Evolutionary conservation across 257 asterid genomes (phyloP).

Genomic region (Schizonepeta tenuifolia): DNA sequence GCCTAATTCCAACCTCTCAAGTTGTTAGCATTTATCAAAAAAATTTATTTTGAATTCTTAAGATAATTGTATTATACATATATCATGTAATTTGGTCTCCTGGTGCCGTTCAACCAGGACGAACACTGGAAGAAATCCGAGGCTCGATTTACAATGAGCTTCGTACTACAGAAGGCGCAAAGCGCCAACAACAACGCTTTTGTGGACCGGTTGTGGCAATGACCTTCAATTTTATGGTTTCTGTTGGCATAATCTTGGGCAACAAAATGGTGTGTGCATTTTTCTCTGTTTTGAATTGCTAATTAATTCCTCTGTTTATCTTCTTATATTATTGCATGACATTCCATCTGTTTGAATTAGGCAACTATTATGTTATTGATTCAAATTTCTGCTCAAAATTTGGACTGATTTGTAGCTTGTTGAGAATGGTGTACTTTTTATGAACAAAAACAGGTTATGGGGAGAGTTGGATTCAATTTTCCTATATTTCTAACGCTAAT

Average conservation of each 20-base stretch:
- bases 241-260: conserved; percentile 82
- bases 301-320: not conserved
- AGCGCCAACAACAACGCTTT: conserved; percentile 71
- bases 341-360: not conserved
- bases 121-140: conserved; percentile 85
- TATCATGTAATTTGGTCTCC: not conserved
- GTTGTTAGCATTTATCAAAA: not conserved
- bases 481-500: conserved; percentile 85
- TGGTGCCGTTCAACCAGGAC: conserved; percentile 45
- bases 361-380: not conserved
- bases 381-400: not conserved
- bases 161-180: conserved; percentile 82
- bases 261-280: conserved; percentile 70
- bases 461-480: conserved; percentile 81
- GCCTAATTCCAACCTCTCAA: not conserved
- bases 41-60: not conserved
- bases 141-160: conserved; percentile 71
- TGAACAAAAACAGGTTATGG: conserved; percentile 70
- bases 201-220: conserved; percentile 79
- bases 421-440: not conserved
- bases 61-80: not conserved
- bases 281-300: not conserved
- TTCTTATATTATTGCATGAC: not conserved
- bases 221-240: conserved; percentile 84
- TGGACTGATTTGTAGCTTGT: not conserved